phyloP scores from a whole-genome alignment of 2,329 filamentous ascomycete species.

The Dothiorella sarmentorum region DNA sequence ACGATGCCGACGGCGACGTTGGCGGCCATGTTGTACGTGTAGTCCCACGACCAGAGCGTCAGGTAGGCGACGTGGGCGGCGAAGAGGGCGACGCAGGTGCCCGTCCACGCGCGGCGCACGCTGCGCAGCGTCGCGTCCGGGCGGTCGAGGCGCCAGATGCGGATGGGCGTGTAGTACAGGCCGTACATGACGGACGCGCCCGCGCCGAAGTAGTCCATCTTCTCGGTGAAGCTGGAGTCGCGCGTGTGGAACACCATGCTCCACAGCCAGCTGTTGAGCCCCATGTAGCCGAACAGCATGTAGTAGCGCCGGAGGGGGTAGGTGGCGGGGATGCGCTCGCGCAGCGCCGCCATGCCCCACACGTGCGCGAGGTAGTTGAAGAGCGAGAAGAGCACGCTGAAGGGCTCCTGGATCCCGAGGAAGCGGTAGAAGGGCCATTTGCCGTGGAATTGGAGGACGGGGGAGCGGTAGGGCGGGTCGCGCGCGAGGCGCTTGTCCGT shows the following conservation, averaged over 20 bases:
- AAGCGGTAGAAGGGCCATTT: slow-evolving; percentile 97
- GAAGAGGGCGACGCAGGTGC: slow-evolving; percentile 69
- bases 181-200: slow-evolving; percentile 89
- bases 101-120: slow-evolving; percentile 71
- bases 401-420: slow-evolving; percentile 90
- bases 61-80: slow-evolving; percentile 76
- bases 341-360: slow-evolving; percentile 69
- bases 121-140: slow-evolving; percentile 46
- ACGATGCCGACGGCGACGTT: slow-evolving; percentile 80
- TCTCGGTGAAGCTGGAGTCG: slow-evolving; percentile 82
- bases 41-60: slow-evolving; percentile 84
- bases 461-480: slow-evolving; percentile 60
- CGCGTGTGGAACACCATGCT: slow-evolving; percentile 90
- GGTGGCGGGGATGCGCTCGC: slow-evolving; percentile 62
- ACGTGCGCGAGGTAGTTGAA: slow-evolving; percentile 87
- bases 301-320: slow-evolving; percentile 83
- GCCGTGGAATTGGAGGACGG: slow-evolving; percentile 89
- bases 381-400: slow-evolving; percentile 87
- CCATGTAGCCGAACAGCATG: slow-evolving; percentile 72
- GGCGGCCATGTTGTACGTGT: slow-evolving; percentile 96
- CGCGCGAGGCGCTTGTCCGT: slow-evolving; percentile 67
- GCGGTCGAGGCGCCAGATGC: slow-evolving; percentile 78
- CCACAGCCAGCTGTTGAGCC: slow-evolving; percentile 79
- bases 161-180: slow-evolving; percentile 77
- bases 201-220: slow-evolving; percentile 93